phyloP scores from a whole-genome alignment of 1,139 yeast genomes.

The Debaryomycetaceae sp. region DNA sequence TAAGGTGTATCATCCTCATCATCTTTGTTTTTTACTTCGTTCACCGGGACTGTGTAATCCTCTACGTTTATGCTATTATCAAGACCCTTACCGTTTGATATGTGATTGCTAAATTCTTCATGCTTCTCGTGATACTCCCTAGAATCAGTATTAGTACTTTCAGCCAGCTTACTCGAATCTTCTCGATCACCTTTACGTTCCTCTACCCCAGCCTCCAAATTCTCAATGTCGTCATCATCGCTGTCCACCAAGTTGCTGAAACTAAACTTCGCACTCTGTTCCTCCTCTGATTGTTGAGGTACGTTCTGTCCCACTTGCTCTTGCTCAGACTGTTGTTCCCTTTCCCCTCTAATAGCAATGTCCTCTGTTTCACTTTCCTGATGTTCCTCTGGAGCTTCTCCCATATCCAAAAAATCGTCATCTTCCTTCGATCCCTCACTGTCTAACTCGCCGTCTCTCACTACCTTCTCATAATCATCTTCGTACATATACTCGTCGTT shows the following conservation, averaged over 20 bases:
- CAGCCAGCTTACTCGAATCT: neutral
- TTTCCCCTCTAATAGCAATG: neutral
- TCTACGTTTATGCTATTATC: too few species aligned
- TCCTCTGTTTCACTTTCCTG: neutral
- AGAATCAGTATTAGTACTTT: neutral
- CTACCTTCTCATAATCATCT: neutral
- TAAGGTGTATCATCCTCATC: neutral
- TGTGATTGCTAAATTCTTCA: neutral
- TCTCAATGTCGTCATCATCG: constrained; percentile 15
- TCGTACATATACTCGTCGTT: neutral
- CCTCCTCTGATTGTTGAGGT: neutral
- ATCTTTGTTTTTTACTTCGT: neutral
- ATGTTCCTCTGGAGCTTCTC: neutral
- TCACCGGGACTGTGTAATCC: neutral
- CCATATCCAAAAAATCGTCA: neutral
- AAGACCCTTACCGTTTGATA: neutral
- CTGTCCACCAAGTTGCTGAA: constrained; percentile 9
- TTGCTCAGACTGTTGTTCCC: neutral
- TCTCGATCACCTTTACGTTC: neutral
- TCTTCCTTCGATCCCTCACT: neutral
- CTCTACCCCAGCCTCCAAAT: constrained; percentile 9
- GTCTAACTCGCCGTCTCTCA: neutral
- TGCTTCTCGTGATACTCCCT: neutral
- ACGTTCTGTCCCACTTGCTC: neutral
- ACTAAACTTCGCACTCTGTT: constrained; percentile 3